Evolutionary conservation across 192 early-diverging fungal genomes (phyloP), one percentile per base, ranked within the genome.

Genomic region (Linnemannia elongata): DNA sequence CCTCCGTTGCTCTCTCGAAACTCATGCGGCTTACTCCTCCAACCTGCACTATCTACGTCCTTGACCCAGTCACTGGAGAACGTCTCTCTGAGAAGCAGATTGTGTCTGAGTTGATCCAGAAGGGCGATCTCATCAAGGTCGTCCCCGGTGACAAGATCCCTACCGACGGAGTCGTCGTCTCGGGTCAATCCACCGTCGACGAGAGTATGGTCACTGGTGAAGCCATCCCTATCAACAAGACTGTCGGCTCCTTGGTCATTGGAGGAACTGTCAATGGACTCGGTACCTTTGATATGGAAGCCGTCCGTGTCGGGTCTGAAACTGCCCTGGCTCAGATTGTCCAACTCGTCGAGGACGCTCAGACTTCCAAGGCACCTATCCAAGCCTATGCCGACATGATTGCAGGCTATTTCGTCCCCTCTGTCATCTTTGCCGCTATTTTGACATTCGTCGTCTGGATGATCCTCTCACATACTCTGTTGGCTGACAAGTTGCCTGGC

Each of bases 191-290:
- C 38, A 89, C 91, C 36, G 93, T 98, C 6, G 97, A 99, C 90
- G 98, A 99, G 89, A 96, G 96, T 27, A 94, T 97, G 73, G 94
- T 99, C 0, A 98, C 98, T 0, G 98, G 98, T 74, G 98, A 99
- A 89, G 94, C 94, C 17, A 82, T 95, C 33, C 92, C 96, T 6
- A 95, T 98, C 36, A 49, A 44, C 78, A 99, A 98, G 82, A 68
- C 77, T 38, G 69, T 35, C 1, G 94, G 93, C 15, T 88, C 91
- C 75, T 30, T 72, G 3, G 93, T 98, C 27, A 96, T 99, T 81
- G 96, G 96, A 15, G 98, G 98, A 22, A 98, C 97, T 0, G 96
- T 99, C 54, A 99, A 98, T 90, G 92, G 95, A 7, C 90, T 96
- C 13, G 97, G 97, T 2, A 93, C 95, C 33, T 93, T 99, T 80